Evolutionary conservation across 164 flowering plant genomes (phyloP).

Genomic region (Kalanchoe fedtschenkoi): DNA sequence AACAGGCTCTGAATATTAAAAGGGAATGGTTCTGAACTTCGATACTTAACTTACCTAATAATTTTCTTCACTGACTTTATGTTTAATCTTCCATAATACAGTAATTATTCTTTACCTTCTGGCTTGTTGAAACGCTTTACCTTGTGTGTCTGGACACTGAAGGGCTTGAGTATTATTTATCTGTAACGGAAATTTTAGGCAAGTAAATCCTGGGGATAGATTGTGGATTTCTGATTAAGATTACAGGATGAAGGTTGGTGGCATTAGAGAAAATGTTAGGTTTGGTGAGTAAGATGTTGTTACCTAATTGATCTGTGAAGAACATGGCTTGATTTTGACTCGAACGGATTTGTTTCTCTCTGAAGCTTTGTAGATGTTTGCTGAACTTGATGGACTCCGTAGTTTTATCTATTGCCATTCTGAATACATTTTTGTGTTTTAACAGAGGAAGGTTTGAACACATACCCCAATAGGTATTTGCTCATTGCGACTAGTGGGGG

Average conservation of each 20-base stretch:
- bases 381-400: not conserved
- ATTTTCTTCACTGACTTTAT: not conserved
- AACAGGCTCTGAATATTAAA: not conserved
- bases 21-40: not conserved
- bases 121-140: not conserved
- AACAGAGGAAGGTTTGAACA: constrained; percentile 28
- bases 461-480: constrained; percentile 39
- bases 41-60: constrained; percentile 1
- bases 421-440: constrained; percentile 1
- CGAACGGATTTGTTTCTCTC: not conserved
- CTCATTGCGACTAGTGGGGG: constrained; percentile 67
- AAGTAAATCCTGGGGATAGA: no score
- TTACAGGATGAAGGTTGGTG: not conserved
- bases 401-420: not conserved
- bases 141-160: not conserved
- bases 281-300: not conserved
- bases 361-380: not conserved
- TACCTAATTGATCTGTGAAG: not conserved
- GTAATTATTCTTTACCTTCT: not conserved
- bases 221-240: not conserved
- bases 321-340: not conserved
- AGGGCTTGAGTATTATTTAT: not conserved
- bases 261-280: not conserved
- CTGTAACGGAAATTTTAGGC: no score
- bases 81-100: not conserved